phyloP scores from a whole-genome alignment of 768 basidiomycete species.

The Gloeostereum incarnatum region DNA sequence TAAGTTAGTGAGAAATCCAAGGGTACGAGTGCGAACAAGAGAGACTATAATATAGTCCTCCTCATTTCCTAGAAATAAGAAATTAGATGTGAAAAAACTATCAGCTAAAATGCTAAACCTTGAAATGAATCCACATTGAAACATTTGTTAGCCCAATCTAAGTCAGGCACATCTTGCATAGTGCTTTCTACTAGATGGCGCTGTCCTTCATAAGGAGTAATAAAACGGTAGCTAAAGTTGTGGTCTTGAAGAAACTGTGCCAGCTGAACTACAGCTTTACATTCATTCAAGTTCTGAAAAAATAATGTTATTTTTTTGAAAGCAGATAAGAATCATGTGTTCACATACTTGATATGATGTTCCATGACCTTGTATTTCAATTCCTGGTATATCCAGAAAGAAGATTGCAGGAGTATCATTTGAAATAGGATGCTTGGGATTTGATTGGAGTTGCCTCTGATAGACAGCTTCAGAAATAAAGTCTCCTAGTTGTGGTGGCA shows the following conservation, averaged over 20 bases:
- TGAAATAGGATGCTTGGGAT: constrained; percentile 38
- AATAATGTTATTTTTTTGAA: too few species aligned
- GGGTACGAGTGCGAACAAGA: constrained; percentile 43
- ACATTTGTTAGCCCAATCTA: constrained; percentile 61
- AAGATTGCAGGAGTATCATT: constrained; percentile 37
- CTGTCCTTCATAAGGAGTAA: constrained; percentile 63
- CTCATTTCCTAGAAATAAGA: constrained; percentile 57
- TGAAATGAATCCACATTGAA: constrained; percentile 87
- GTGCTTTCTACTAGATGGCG: too few species aligned
- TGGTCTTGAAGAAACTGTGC: constrained; percentile 46
- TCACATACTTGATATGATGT: too few species aligned
- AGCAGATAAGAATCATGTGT: too few species aligned
- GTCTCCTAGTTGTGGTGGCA: constrained; percentile 72
- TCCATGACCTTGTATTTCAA: constrained; percentile 20
- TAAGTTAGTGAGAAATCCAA: constrained; percentile 60
- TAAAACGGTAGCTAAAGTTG: constrained; percentile 46
- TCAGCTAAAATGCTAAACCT: constrained; percentile 31
- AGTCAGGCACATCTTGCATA: too few species aligned
- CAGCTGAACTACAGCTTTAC: constrained; percentile 44
- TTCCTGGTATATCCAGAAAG: constrained; percentile 50
- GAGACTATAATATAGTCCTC: constrained; percentile 72
- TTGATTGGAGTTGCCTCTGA: constrained; percentile 47
- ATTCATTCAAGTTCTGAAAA: constrained; percentile 54
- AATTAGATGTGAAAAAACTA: constrained; percentile 7
- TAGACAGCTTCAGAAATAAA: constrained; percentile 68